A percentile compares a stretch with the other conserved stretches of the same genome.
Evolutionary conservation across 805 yeast genomes (phyloP).

Genomic region (Tetrapisispora fleetii): DNA sequence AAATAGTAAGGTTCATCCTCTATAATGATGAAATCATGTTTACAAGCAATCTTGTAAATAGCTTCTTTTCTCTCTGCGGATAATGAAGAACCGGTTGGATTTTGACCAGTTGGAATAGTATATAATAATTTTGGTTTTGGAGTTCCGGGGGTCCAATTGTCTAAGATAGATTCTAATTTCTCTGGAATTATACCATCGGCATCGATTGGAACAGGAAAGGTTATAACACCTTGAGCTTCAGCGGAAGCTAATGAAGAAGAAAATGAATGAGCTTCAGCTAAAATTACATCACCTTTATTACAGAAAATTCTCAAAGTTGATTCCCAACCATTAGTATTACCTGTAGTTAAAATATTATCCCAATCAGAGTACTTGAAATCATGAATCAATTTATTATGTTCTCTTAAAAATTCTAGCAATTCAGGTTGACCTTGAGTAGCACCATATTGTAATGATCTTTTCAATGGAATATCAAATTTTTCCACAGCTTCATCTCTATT

Average conservation of each 20-base stretch:
- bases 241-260: conserved; percentile 80
- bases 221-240: conserved; percentile 55
- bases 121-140: conserved; percentile 80
- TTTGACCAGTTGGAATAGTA: conserved; percentile 93
- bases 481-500: conserved; percentile 34
- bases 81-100: conserved; percentile 91
- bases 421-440: conserved; percentile 72
- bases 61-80: conserved; percentile 64
- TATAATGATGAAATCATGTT: conserved; percentile 75
- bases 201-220: conserved; percentile 73
- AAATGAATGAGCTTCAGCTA: conserved; percentile 76
- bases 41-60: conserved; percentile 68
- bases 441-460: conserved; percentile 90
- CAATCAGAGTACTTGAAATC: conserved; percentile 50
- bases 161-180: conserved; percentile 49
- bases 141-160: conserved; percentile 53
- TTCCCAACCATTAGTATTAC: conserved; percentile 90
- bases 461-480: conserved; percentile 58
- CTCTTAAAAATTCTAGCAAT: conserved; percentile 53
- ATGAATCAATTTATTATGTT: conserved; percentile 55
- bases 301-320: conserved; percentile 68
- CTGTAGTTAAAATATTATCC: conserved; percentile 62
- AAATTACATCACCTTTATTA: conserved; percentile 69
- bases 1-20: conserved; percentile 98
- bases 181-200: conserved; percentile 69